Evolutionary conservation across 352 stramenopile species (phyloP).

Genomic region (Phytopythium aichiense): DNA sequence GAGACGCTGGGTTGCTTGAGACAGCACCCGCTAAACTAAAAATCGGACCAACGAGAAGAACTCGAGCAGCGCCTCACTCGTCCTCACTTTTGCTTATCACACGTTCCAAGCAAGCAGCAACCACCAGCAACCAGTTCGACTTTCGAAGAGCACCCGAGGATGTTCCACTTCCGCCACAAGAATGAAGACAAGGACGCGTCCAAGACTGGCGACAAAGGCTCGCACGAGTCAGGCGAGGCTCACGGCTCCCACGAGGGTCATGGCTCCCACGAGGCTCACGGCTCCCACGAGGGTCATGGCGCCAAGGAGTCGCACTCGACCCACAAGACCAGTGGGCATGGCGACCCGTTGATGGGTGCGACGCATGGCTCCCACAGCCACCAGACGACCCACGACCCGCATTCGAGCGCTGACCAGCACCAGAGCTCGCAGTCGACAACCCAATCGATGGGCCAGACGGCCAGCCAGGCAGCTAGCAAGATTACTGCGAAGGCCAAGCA

Average conservation of each 20-base stretch:
- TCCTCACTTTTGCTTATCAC: neutral
- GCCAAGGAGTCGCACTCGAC: neutral
- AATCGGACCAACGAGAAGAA: neutral
- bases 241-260: neutral
- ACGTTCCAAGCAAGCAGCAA: neutral
- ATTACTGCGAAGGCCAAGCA: neutral
- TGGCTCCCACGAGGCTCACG: neutral
- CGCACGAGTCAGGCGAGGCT: neutral
- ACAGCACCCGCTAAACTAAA: too few relatives aligned
- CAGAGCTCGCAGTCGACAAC: constrained; percentile 2
- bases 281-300: neutral
- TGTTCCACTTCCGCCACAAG: constrained; percentile 6
- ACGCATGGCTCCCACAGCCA: neutral
- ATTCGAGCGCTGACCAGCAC: neutral
- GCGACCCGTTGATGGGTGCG: neutral
- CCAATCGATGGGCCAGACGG: neutral
- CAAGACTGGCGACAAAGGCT: neutral
- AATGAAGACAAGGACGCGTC: neutral
- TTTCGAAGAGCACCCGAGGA: neutral
- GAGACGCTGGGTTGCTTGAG: too few relatives aligned
- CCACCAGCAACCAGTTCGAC: neutral
- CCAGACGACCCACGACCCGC: neutral
- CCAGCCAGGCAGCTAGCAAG: neutral
- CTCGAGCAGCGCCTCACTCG: neutral
- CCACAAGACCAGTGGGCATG: neutral